phyloP scores from a whole-genome alignment of 139 green algal species.

The Desmodesmus armatus region DNA sequence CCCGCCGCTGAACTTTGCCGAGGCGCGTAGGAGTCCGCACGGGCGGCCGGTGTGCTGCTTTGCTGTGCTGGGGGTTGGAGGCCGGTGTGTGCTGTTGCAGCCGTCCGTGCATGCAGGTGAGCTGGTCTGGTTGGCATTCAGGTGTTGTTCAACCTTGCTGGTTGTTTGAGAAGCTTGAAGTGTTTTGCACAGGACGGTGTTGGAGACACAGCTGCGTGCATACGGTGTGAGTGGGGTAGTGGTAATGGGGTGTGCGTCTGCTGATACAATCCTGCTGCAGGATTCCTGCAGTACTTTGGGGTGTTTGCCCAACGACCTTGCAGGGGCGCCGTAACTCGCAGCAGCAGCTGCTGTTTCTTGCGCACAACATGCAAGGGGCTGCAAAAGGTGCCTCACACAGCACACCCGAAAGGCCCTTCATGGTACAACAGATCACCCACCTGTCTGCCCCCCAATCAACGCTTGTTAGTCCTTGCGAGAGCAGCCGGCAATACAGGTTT shows the following conservation, averaged over 20 bases:
- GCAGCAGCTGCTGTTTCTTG: too few species aligned
- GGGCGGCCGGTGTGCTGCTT: constrained; percentile 51
- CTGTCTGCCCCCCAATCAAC: too few species aligned
- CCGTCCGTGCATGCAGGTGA: constrained; percentile 26
- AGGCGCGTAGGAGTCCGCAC: constrained; percentile 40
- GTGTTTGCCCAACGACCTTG: too few species aligned
- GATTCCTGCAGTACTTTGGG: background rate
- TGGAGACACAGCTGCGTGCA: background rate
- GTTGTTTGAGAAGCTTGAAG: background rate
- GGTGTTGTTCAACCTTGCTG: background rate
- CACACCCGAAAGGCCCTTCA: too few species aligned
- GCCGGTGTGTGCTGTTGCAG: constrained; percentile 15
- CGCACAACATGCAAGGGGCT: too few species aligned
- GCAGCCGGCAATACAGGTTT: too few species aligned
- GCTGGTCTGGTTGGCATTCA: background rate
- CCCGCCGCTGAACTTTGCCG: constrained; percentile 9
- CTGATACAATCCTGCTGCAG: background rate
- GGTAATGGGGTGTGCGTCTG: background rate
- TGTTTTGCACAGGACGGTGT: background rate
- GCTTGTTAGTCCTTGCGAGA: too few species aligned
- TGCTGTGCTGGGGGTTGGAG: constrained; percentile 46
- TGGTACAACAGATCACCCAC: too few species aligned
- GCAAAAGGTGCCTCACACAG: too few species aligned
- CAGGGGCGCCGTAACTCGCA: too few species aligned
- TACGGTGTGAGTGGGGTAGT: too few species aligned